Evolutionary conservation across 169 alveolate species (phyloP).

Genomic region (Plasmodium ovale): DNA sequence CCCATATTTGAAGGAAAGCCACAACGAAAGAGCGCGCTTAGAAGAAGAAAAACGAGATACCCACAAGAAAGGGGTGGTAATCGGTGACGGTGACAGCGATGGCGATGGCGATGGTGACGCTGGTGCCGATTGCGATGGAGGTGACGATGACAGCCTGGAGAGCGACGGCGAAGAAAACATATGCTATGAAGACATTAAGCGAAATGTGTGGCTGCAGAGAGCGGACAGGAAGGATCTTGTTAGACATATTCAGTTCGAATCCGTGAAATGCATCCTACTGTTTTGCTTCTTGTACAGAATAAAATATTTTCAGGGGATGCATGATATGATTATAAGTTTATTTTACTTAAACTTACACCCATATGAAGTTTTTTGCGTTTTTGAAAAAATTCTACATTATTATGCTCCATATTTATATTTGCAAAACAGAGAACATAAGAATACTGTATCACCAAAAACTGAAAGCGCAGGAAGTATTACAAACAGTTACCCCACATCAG

Average conservation of each 20-base stretch:
- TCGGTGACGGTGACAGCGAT: background rate
- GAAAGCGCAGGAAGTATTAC: background rate
- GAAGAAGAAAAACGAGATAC: no score
- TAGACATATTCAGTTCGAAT: slow-evolving; percentile 39
- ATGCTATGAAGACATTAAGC: slow-evolving; percentile 57
- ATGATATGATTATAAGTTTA: slow-evolving; percentile 69
- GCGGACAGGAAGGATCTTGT: slow-evolving; percentile 1
- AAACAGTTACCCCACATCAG: background rate
- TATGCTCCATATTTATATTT: slow-evolving; percentile 70
- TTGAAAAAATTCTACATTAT: slow-evolving; percentile 65
- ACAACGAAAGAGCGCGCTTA: background rate
- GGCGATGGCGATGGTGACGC: background rate
- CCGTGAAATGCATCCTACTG: slow-evolving; percentile 47
- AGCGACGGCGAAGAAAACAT: slow-evolving; percentile 33
- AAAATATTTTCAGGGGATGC: slow-evolving; percentile 75
- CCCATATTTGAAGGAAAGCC: background rate
- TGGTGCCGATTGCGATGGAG: background rate
- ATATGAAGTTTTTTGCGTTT: slow-evolving; percentile 63
- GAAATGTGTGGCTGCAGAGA: slow-evolving; percentile 64
- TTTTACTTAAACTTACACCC: slow-evolving; percentile 69
- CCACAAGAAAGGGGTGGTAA: background rate
- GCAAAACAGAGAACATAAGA: background rate
- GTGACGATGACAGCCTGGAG: background rate
- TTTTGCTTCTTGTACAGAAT: slow-evolving; percentile 44
- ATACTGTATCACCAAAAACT: background rate